phyloP scores from a whole-genome alignment of 225 moss, liverwort and hornwort species.

The Ulota crispa region DNA sequence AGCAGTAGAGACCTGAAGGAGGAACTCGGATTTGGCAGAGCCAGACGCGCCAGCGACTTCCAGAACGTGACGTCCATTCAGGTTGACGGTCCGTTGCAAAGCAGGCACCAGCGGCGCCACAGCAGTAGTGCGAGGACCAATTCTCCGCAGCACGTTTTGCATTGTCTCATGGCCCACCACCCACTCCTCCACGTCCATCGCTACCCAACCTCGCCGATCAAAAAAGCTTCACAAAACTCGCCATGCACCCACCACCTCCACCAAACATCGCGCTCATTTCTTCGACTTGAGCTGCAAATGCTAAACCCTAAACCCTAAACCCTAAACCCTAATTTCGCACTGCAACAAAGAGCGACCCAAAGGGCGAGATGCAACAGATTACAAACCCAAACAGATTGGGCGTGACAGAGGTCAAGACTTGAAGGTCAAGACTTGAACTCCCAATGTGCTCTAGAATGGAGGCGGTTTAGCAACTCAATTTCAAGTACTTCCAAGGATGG shows the following conservation, averaged over 20 bases:
- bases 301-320: neutral
- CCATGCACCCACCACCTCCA: neutral
- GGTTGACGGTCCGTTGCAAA: slow-evolving; percentile 45
- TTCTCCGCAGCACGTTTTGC: slow-evolving; percentile 50
- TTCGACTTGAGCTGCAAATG: neutral
- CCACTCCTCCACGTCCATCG: slow-evolving; percentile 61
- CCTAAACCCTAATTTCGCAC: neutral
- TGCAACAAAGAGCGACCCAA: neutral
- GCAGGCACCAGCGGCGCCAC: slow-evolving; percentile 43
- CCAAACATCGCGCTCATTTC: neutral
- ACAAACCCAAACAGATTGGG: neutral
- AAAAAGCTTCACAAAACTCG: neutral
- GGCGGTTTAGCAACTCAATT: no score
- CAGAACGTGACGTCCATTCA: slow-evolving; percentile 54
- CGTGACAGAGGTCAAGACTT: no score
- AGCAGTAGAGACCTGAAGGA: slow-evolving; percentile 40
- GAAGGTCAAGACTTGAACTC: no score
- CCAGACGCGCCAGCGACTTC: slow-evolving; percentile 61
- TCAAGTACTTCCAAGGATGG: no score
- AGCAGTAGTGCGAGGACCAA: slow-evolving; percentile 35
- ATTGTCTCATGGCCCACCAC: slow-evolving; percentile 52
- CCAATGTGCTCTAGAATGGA: no score
- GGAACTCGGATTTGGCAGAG: slow-evolving; percentile 60
- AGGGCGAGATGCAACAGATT: neutral
- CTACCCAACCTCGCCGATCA: neutral